Conservation (phyloP, 345 rosid genomes). For the Raphanus sativus region DNA sequence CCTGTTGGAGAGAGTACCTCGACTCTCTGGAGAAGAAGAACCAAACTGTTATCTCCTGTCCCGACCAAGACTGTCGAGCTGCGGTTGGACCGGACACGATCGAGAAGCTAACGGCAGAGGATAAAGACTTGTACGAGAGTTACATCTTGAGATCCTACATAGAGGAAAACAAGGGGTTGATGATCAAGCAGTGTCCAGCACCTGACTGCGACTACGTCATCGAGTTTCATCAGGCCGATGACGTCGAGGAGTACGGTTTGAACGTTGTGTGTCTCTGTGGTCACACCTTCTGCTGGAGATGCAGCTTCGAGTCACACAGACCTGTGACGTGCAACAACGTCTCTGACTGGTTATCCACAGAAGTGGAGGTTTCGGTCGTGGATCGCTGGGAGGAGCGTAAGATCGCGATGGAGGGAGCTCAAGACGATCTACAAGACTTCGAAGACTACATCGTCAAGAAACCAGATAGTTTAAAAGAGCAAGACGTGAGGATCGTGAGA, state of each 20-base stretch:
- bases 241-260: neutral
- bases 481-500: neutral
- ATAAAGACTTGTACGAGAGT: neutral
- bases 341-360: constrained; percentile 13
- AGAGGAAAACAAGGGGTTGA: neutral
- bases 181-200: constrained; percentile 28
- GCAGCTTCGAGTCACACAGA: constrained; percentile 29
- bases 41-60: constrained; percentile 19
- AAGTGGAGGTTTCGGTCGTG: neutral
- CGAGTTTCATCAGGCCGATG: neutral
- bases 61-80: constrained; percentile 5
- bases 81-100: constrained; percentile 28
- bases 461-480: neutral
- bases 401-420: neutral
- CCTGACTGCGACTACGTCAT: constrained; percentile 1
- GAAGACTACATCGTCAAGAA: neutral
- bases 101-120: constrained; percentile 1
- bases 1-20: constrained; percentile 17
- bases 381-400: constrained; percentile 7
- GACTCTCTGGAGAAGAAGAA: neutral
- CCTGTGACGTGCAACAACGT: constrained; percentile 39
- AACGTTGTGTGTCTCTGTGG: constrained; percentile 33
- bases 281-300: constrained; percentile 32
- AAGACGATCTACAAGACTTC: constrained; percentile 5
- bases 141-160: constrained; percentile 19